Evolutionary conservation across 805 yeast genomes (phyloP), one percentile per base, ranked within the genome.

Genomic region (Clavispora santaluciae): DNA sequence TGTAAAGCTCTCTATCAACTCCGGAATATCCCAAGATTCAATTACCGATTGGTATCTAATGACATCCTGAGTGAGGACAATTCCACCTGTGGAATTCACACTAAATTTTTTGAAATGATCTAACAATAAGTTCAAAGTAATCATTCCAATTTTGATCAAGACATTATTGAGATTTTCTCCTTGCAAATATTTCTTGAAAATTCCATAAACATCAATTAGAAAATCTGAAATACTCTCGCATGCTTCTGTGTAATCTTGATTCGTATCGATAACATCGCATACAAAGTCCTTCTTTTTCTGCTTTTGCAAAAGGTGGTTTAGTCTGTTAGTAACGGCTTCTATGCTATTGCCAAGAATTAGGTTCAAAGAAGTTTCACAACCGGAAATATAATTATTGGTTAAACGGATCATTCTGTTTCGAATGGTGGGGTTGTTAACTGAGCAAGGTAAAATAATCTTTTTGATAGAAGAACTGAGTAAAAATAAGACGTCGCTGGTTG

Each of bases 51-150:
- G 91, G 55, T 83, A 86, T 35, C 85, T 76, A 28, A 85, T 83
- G 6, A 86, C 79, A 61, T 90, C 97, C 53, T 83, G 85, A 0
- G 95, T 86, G 11, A 87, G 75, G 11, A 84, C 78, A 45, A 83
- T 72, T 22, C 95, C 96, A 39, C 97, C 98, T 6, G 81, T 77
- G 1, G 88, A 79, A 51, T 79, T 85, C 48, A 90, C 86, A 30
- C 77, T 79, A 57, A 78, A 86, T 53, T 81, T 84, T 45, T 81
- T 80, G 59, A 83, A 82, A 57, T 90, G 96, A 21, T 72, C 76
- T 50, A 87, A 66, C 35, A 91, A 63, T 33, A 77, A 68, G 21
- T 71, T 70, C 50, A 83, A 72, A 29, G 84, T 67, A 18, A 71
- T 72, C 40, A 70, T 59, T 2, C 95, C 93, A 8, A 85, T 64